Evolutionary conservation across 768 basidiomycete species (phyloP).

Genomic region (Leucocoprinus sp.): DNA sequence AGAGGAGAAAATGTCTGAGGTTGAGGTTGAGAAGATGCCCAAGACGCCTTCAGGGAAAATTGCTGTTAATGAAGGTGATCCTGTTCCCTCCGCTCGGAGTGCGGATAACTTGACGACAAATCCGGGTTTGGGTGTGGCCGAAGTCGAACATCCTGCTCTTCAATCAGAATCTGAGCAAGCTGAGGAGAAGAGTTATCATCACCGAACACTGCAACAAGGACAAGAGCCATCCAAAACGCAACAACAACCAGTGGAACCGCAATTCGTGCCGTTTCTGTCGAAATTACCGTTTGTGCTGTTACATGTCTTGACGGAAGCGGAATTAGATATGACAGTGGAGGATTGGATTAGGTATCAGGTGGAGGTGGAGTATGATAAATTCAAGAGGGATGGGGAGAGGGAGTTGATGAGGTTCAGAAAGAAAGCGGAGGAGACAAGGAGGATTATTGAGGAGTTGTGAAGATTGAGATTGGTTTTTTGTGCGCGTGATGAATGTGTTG

Average conservation of each 20-base stretch:
- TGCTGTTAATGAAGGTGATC: not conserved
- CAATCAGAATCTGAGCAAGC: too few species aligned
- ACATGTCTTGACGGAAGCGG: conserved; percentile 48
- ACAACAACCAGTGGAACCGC: not conserved
- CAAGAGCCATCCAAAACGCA: not conserved
- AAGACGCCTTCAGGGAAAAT: not conserved
- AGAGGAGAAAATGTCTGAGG: not conserved
- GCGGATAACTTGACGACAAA: too few species aligned
- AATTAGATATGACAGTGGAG: conserved; percentile 74
- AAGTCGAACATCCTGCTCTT: not conserved
- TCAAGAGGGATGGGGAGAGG: conserved; percentile 36
- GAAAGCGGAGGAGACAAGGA: conserved; percentile 33
- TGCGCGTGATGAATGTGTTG: not conserved
- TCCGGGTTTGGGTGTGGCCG: too few species aligned
- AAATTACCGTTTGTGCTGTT: conserved; percentile 37
- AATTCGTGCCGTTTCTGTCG: conserved; percentile 32
- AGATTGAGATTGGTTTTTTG: not conserved
- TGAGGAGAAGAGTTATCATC: too few species aligned
- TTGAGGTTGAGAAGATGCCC: not conserved
- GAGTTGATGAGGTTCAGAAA: conserved; percentile 33
- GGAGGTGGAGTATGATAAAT: conserved; percentile 52
- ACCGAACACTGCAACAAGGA: not conserved
- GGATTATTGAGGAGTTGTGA: conserved; percentile 26
- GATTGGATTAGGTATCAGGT: conserved; percentile 79
- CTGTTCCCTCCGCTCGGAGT: not conserved